Evolutionary conservation across 495 filamentous ascomycete genomes (phyloP).

Genomic region (Trichoderma asperelloides): DNA sequence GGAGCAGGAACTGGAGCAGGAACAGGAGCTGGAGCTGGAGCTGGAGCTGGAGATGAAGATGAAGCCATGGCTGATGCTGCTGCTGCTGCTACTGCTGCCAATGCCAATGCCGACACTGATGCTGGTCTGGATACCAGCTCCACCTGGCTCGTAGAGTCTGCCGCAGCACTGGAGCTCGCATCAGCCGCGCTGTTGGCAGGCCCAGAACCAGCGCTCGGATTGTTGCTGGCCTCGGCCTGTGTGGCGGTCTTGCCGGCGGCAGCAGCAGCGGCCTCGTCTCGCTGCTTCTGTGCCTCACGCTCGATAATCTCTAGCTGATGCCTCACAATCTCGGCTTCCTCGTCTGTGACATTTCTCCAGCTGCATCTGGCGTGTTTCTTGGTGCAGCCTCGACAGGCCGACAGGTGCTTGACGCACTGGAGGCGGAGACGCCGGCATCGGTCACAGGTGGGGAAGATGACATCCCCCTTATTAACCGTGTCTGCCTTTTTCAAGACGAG

Average conservation of each 20-base stretch:
- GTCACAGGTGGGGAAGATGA: constrained; percentile 71
- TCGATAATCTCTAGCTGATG: constrained; percentile 17
- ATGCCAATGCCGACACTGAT: no score
- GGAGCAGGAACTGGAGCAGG: not conserved
- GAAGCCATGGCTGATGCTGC: not conserved
- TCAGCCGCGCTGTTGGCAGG: not conserved
- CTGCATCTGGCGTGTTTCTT: constrained; percentile 81
- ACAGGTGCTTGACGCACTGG: constrained; percentile 76
- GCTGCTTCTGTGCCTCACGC: not conserved
- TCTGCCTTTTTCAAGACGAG: constrained; percentile 71
- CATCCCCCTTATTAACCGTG: constrained; percentile 59
- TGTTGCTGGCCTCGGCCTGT: not conserved
- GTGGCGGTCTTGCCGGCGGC: not conserved
- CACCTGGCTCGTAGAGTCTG: not conserved
- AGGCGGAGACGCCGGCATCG: constrained; percentile 70
- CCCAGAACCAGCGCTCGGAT: not conserved
- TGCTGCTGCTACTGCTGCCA: not conserved
- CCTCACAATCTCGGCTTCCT: constrained; percentile 44
- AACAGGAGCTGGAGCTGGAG: not conserved
- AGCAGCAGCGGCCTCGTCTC: not conserved
- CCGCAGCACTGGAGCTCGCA: not conserved
- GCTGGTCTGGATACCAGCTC: not conserved
- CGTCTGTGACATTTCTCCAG: constrained; percentile 68
- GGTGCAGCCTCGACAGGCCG: constrained; percentile 78
- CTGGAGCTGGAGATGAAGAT: not conserved